A percentile compares a stretch with the other conserved stretches of the same genome.
Conservation (phyloP, 805 yeast species). For the Schwanniomyces polymorphus region DNA sequence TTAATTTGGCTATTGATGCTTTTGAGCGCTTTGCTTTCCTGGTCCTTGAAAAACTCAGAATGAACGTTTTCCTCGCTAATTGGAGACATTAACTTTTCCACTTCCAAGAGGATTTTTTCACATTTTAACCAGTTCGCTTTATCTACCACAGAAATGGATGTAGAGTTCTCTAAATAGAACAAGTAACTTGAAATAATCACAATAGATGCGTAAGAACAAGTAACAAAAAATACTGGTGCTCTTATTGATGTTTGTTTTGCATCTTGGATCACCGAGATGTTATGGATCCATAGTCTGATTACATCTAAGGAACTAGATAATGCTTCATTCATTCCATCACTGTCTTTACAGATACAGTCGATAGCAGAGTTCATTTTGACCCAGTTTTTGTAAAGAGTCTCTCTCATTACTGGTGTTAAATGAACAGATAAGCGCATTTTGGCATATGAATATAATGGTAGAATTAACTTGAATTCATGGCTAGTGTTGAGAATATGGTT, state of each 20-base stretch:
- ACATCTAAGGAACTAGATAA: constrained; percentile 57
- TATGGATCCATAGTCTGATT: constrained; percentile 69
- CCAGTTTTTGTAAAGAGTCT: constrained; percentile 70
- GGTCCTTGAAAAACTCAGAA: constrained; percentile 56
- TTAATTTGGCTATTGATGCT: constrained; percentile 22
- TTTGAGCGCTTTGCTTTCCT: constrained; percentile 21
- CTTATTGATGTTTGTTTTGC: constrained; percentile 67
- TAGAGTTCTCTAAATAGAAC: constrained; percentile 47
- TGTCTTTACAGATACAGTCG: constrained; percentile 48
- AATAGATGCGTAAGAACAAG: constrained; percentile 65
- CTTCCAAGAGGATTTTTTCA: constrained; percentile 56
- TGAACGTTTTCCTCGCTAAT: constrained; percentile 52
- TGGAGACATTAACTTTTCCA: constrained; percentile 58
- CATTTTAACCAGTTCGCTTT: constrained; percentile 63
- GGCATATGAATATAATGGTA: constrained; percentile 67
- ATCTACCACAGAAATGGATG: constrained; percentile 45
- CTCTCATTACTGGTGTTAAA: constrained; percentile 59
- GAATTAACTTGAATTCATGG: constrained; percentile 60
- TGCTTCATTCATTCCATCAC: constrained; percentile 66
- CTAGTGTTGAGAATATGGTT: constrained; percentile 48
- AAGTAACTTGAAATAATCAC: constrained; percentile 64
- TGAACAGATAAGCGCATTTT: constrained; percentile 64
- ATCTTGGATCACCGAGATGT: constrained; percentile 63
- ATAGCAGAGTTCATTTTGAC: constrained; percentile 57
- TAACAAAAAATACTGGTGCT: constrained; percentile 74